Evolutionary conservation across 2,329 filamentous ascomycete genomes (phyloP).

Genomic region (Fusarium sp.): DNA sequence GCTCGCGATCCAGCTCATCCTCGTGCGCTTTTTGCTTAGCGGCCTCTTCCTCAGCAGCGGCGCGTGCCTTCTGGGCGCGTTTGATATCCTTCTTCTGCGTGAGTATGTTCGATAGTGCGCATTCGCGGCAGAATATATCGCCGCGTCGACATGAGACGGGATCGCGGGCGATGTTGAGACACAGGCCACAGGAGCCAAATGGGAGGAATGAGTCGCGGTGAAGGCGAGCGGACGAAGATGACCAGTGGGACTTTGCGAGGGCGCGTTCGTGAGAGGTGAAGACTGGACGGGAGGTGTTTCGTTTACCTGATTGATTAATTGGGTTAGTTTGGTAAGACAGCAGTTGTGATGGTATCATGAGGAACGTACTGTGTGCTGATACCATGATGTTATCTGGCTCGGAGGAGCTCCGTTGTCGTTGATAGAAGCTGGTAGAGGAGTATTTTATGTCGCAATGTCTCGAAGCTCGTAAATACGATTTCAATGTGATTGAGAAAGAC

Average conservation of each 20-base stretch:
- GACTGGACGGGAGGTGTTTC: constrained; percentile 90
- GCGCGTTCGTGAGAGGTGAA: constrained; percentile 93
- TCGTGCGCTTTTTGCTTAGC: constrained; percentile 67
- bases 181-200: constrained; percentile 89
- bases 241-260: constrained; percentile 84
- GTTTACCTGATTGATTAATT: constrained; percentile 67
- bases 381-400: constrained; percentile 41
- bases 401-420: constrained; percentile 10
- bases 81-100: constrained; percentile 93
- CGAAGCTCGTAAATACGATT: background rate
- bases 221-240: constrained; percentile 82
- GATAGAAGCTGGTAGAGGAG: background rate
- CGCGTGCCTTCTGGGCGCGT: constrained; percentile 74
- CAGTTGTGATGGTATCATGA: background rate
- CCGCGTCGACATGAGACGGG: constrained; percentile 86
- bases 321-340: background rate
- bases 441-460: background rate
- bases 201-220: constrained; percentile 91
- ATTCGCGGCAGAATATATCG: constrained; percentile 95
- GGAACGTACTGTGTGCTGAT: constrained; percentile 56
- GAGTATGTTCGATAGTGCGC: constrained; percentile 89
- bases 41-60: constrained; percentile 69
- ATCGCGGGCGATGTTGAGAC: constrained; percentile 80
- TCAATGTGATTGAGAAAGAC: background rate
- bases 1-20: constrained; percentile 74